Evolutionary conservation across 2,329 filamentous ascomycete genomes (phyloP).

Genomic region (Epicoccum nigrum): DNA sequence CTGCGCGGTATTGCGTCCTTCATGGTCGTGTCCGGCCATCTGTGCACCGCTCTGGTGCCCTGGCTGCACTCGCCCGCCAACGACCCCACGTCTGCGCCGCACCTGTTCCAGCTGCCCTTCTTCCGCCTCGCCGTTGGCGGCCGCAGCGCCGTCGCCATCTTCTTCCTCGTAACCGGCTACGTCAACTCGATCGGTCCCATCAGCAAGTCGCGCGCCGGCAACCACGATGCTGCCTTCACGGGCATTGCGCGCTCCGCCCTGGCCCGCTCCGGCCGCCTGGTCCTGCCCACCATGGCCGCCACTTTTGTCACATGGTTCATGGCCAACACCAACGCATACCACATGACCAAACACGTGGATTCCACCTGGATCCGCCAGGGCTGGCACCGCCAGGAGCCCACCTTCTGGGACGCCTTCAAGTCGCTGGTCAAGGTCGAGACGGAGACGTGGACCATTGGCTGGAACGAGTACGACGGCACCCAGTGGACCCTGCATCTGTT

Average conservation of each 20-base stretch:
- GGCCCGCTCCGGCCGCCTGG: constrained; percentile 62
- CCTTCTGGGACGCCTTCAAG: constrained; percentile 38
- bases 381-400: constrained; percentile 45
- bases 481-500: constrained; percentile 54
- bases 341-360: constrained; percentile 62
- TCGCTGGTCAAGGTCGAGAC: constrained; percentile 41
- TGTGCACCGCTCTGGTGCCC: constrained; percentile 51
- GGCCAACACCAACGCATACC: constrained; percentile 63
- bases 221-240: constrained; percentile 59
- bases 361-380: constrained; percentile 63
- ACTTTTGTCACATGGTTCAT: constrained; percentile 63
- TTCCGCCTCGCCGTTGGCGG: constrained; percentile 64
- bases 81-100: constrained; percentile 53
- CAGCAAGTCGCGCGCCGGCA: constrained; percentile 60
- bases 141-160: constrained; percentile 46
- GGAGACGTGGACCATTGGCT: constrained; percentile 49
- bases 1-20: constrained; percentile 52
- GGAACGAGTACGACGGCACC: constrained; percentile 51
- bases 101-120: constrained; percentile 63
- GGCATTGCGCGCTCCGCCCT: constrained; percentile 64
- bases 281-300: constrained; percentile 63
- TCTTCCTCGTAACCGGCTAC: constrained; percentile 65
- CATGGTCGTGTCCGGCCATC: constrained; percentile 51
- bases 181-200: constrained; percentile 68
- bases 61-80: constrained; percentile 50